These are phyloP conservation scores for Cercospora sp. DNA, from an alignment of 2,329 filamentous ascomycete genomes.

Conservation along the genomic window DNA sequence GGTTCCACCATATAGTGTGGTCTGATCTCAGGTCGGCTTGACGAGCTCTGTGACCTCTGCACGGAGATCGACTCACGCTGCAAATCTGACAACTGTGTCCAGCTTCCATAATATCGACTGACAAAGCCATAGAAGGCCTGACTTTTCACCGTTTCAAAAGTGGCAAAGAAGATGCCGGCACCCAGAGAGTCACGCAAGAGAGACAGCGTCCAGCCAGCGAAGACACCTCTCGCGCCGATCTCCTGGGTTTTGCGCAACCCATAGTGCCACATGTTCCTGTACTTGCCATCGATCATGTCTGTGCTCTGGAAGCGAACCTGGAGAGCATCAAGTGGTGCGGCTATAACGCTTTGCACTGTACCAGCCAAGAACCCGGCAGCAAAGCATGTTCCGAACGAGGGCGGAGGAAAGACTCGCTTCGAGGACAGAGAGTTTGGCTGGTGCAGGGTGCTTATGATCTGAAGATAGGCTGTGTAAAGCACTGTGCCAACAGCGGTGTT, in stretches of 20 bases:
- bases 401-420: conserved; percentile 70
- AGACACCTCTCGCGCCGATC: conserved; percentile 70
- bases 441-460: conserved; percentile 65
- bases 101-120: conserved; percentile 64
- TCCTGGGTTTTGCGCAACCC: conserved; percentile 65
- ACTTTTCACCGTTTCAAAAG: conserved; percentile 74
- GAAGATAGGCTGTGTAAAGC: conserved; percentile 73
- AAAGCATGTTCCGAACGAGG: conserved; percentile 63
- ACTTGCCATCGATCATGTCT: conserved; percentile 60
- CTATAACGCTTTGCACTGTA: conserved; percentile 67
- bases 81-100: conserved; percentile 37
- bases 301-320: conserved; percentile 69
- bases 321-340: conserved; percentile 73
- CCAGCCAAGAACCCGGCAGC: conserved; percentile 70
- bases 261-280: conserved; percentile 68
- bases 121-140: conserved; percentile 72
- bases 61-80: conserved; percentile 37
- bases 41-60: conserved; percentile 24
- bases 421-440: conserved; percentile 61
- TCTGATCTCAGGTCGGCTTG: conserved; percentile 56
- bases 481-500: conserved; percentile 74
- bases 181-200: conserved; percentile 70
- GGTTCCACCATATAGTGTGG: conserved; percentile 77
- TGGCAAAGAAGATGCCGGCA: conserved; percentile 70
- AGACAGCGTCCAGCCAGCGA: conserved; percentile 70